A percentile compares a stretch with the other conserved stretches of the same genome.
These are phyloP conservation scores for Aquilaria sinensis DNA, from an alignment of 345 rosid genomes.

Conservation along the genomic window DNA sequence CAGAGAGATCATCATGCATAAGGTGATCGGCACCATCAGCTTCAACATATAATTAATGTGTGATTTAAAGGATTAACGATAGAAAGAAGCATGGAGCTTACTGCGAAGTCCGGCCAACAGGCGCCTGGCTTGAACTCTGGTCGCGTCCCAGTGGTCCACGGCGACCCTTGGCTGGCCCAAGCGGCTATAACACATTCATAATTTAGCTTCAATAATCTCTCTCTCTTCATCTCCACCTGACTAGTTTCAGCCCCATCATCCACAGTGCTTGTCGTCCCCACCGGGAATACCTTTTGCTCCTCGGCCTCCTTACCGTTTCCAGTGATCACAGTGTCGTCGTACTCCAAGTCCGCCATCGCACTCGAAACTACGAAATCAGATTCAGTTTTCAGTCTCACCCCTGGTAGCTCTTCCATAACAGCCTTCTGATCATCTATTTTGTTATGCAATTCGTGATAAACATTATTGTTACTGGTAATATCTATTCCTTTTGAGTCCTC, in stretches of 20 bases:
- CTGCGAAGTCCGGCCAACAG: constrained; percentile 25
- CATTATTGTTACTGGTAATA: too few relatives aligned
- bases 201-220: constrained; percentile 7
- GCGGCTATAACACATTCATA: constrained; percentile 8
- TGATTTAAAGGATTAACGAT: too few relatives aligned
- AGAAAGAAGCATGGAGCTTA: too few relatives aligned
- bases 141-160: constrained; percentile 11
- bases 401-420: not conserved
- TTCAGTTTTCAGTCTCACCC: too few relatives aligned
- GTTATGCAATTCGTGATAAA: too few relatives aligned
- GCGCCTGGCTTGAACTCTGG: constrained; percentile 16
- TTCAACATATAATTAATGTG: too few relatives aligned
- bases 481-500: constrained; percentile 20
- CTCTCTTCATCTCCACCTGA: constrained; percentile 11
- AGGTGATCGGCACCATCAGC: too few relatives aligned
- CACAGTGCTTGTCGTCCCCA: not conserved
- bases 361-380: not conserved
- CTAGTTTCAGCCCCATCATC: not conserved
- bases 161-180: constrained; percentile 11
- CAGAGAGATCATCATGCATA: not conserved
- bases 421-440: not conserved
- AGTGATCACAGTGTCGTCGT: not conserved
- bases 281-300: not conserved
- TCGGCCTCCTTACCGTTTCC: too few relatives aligned
- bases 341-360: not conserved